Evolutionary conservation across 805 yeast species (phyloP), one percentile per base, ranked within the genome.

Genomic region (Metschnikowia orientalis): DNA sequence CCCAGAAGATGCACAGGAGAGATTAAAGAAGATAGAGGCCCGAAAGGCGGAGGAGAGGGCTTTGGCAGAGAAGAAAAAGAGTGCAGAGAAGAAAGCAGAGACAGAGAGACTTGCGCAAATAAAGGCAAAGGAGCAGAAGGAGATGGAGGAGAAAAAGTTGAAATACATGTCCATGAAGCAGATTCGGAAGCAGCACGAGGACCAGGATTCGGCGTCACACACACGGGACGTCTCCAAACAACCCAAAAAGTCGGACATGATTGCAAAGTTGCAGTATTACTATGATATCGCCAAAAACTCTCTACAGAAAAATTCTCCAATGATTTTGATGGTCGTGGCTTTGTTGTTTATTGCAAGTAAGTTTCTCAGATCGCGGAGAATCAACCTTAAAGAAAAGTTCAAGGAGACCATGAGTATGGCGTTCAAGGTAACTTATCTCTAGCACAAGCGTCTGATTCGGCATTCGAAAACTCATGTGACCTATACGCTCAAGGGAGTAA

Each of bases 351-450:
- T 54, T 5, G 30, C 51, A 5, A 22, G 51, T n/a, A 38, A 45
- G 18, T 36, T 57, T 14, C 22, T 59, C 12, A 53, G 53, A 17
- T 32, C 41, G 18, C 51, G 44, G 20, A 55, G 47, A 32, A 40
- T 59, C 8, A 57, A 58, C 34, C 23, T 64, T 5, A 49, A 45
- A 26, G 58, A 59, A 44, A 51, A 40, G 34, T 23, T 65, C 14
- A 47, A 42, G 36, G 67, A 65, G 35, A 63, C 70, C 1, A 40
- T 66, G 25, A 44, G 47, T 38, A 66, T 66, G 71, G 71, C 71
- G n/a, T 61, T 66, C 44, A 61, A 63, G 44, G 56, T 66, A 32
- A 60, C 62, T 26, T 66, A 65, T 34, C 45, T 66, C 28, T 64
- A 48, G 43, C n/a, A 5, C 24, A 7, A 6, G 20, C 8, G 20